These are phyloP conservation scores for Aureobasidium sp. DNA, from an alignment of 2,329 filamentous ascomycete species.

Conservation along the genomic window DNA sequence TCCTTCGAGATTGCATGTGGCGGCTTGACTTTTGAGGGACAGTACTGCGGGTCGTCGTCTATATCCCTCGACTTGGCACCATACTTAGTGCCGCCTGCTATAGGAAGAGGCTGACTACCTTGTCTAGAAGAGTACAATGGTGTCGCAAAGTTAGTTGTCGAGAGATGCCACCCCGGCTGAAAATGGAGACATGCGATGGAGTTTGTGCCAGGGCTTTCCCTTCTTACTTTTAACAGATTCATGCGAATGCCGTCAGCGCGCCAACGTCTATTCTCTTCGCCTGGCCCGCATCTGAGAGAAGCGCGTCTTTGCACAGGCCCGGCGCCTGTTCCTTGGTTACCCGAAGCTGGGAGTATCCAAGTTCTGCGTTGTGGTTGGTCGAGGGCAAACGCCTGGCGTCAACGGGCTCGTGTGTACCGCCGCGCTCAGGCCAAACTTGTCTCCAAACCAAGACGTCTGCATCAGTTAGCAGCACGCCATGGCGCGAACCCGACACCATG, in stretches of 20 bases:
- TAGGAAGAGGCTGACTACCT: not conserved
- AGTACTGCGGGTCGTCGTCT: not conserved
- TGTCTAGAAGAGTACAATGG: not conserved
- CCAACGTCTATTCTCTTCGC: not conserved
- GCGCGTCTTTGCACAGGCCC: constrained; percentile 9
- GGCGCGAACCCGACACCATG: constrained; percentile 9
- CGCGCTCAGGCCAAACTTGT: not conserved
- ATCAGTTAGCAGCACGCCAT: constrained; percentile 6
- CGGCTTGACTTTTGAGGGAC: not conserved
- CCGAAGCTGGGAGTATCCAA: not conserved
- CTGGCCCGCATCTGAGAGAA: not conserved
- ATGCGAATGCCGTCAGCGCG: constrained; percentile 7
- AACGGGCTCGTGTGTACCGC: not conserved
- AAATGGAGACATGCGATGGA: not conserved
- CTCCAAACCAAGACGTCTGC: constrained; percentile 9
- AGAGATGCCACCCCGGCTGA: not conserved
- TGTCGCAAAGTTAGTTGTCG: not conserved
- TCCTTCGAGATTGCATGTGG: not conserved
- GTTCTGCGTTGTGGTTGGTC: constrained; percentile 7
- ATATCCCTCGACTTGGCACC: not conserved
- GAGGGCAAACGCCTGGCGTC: constrained; percentile 1
- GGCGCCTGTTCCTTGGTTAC: constrained; percentile 10
- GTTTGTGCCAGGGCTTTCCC: not conserved
- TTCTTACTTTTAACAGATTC: not conserved
- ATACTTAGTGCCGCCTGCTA: not conserved